These are phyloP conservation scores for Taiwanofungus camphoratus DNA, from an alignment of 1,284 basidiomycete species.

Conservation along the genomic window DNA sequence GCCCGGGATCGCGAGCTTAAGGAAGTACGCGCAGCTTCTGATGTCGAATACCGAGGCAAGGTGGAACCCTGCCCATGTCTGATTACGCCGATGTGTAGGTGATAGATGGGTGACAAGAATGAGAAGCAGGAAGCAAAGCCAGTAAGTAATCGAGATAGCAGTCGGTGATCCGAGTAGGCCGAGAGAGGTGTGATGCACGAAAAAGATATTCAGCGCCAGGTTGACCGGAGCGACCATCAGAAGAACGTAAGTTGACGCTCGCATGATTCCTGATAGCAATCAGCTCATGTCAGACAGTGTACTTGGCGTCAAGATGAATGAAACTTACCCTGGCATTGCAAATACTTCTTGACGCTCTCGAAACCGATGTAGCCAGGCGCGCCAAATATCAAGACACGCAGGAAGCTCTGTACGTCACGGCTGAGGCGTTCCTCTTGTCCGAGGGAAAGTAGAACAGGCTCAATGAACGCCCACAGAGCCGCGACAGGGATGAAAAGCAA, in stretches of 20 bases:
- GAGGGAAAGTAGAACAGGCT: constrained; percentile 53
- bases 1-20: constrained; percentile 63
- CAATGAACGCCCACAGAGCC: constrained; percentile 54
- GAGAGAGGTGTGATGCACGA: constrained; percentile 57
- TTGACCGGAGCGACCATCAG: constrained; percentile 59
- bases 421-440: constrained; percentile 56
- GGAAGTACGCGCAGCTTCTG: constrained; percentile 46
- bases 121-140: constrained; percentile 57
- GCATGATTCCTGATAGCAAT: constrained; percentile 55
- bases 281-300: background rate
- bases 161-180: constrained; percentile 60
- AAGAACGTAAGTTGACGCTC: constrained; percentile 60
- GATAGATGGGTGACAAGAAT: constrained; percentile 43
- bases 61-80: constrained; percentile 61
- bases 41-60: constrained; percentile 39
- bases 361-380: constrained; percentile 73
- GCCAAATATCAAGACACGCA: constrained; percentile 57
- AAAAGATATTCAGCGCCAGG: constrained; percentile 47
- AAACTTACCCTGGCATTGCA: constrained; percentile 67
- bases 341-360: constrained; percentile 72
- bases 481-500: constrained; percentile 56
- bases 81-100: constrained; percentile 45
- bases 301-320: constrained; percentile 1
- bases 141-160: constrained; percentile 64
- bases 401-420: constrained; percentile 53